Base-by-base conservation (phyloP, 768 basidiomycete genomes). In the Chalciporus pseudorubinellus region DNA sequence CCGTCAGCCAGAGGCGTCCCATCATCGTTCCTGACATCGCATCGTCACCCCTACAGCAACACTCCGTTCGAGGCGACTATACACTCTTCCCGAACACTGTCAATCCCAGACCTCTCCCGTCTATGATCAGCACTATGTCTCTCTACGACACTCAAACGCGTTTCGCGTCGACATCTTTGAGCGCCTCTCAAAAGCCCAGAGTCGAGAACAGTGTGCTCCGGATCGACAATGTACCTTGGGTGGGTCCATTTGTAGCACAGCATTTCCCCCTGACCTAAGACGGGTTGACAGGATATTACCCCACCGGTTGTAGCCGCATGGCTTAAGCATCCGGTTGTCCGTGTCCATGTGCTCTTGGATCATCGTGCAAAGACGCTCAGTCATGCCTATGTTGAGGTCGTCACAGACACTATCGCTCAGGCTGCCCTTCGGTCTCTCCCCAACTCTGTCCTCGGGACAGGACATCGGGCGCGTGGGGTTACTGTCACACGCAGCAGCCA, bases 151-250 rank as follows among this genome's bases (percentile, higher is more conserved):
- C 55, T 20, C 74, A 51, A 26, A 10, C 46, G 36, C 56, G 44
- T 39, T 61, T 53, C 28, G 19, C 51, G 1, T 50, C 61, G 26
- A 34, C 64, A 3, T 59, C 58, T 34, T 18, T 45, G 9, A 26
- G 56, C 46, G 2, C 48, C 24, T 22, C 58, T 22, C 62, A 54
- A 48, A 16, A 20, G 5, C 61, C 51, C 40, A 50, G 58, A 43
- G 40, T 44, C 41, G 78, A 81, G 31, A 71, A 77, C 21, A 74
- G 84, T 26, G 89, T 92, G 12, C 75, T 93, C 39, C 75, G 91
- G 21, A 87, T 93, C 57, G 91, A 92, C 65, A 92, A 93, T 60
- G 89, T 92, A 48, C 91, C 91, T 44, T 92, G 90, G 90, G 89
- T 90, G 61, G 39, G 80, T 70, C 41, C 38, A 44, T 41, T 47